A percentile compares a stretch with the other conserved stretches of the same genome.
Conservation (phyloP, 2,329 filamentous ascomycete genomes). For the Aureobasidium zeae region DNA sequence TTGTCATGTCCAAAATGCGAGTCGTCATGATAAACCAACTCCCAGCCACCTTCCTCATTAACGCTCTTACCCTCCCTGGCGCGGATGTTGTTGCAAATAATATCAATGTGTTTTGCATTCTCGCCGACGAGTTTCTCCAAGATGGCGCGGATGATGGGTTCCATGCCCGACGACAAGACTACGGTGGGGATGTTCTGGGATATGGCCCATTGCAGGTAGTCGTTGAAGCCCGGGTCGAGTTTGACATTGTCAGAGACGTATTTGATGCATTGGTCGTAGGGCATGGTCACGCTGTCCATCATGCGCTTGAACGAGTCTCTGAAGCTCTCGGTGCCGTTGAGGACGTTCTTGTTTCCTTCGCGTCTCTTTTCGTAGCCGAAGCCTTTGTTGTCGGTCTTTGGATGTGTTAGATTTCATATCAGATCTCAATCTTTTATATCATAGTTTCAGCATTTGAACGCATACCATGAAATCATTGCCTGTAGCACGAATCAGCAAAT, state of each 20-base stretch:
- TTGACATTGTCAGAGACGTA: constrained; percentile 73
- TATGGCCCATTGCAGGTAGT: constrained; percentile 77
- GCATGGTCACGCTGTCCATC: constrained; percentile 76
- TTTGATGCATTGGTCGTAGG: constrained; percentile 73
- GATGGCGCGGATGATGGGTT: constrained; percentile 77
- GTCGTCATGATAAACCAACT: constrained; percentile 80
- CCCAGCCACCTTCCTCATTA: constrained; percentile 75
- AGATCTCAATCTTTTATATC: neutral
- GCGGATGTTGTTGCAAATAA: constrained; percentile 77
- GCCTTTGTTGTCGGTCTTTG: constrained; percentile 80
- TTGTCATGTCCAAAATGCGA: constrained; percentile 95
- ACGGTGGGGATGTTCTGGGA: constrained; percentile 83
- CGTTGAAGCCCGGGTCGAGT: constrained; percentile 78
- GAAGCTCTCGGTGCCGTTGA: constrained; percentile 62
- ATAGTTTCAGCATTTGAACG: constrained; percentile 14
- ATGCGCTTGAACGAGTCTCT: constrained; percentile 79
- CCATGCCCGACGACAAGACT: constrained; percentile 86
- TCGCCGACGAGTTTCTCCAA: constrained; percentile 74
- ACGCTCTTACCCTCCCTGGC: constrained; percentile 60
- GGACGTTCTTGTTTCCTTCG: constrained; percentile 65
- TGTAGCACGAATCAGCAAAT: constrained; percentile 22
- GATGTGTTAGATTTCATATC: neutral
- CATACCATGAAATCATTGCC: constrained; percentile 60
- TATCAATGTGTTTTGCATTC: constrained; percentile 68
- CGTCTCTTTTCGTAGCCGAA: constrained; percentile 65